These are phyloP conservation scores for Sonneratia caseolaris DNA, from an alignment of 345 rosid genomes.

Conservation along the genomic window DNA sequence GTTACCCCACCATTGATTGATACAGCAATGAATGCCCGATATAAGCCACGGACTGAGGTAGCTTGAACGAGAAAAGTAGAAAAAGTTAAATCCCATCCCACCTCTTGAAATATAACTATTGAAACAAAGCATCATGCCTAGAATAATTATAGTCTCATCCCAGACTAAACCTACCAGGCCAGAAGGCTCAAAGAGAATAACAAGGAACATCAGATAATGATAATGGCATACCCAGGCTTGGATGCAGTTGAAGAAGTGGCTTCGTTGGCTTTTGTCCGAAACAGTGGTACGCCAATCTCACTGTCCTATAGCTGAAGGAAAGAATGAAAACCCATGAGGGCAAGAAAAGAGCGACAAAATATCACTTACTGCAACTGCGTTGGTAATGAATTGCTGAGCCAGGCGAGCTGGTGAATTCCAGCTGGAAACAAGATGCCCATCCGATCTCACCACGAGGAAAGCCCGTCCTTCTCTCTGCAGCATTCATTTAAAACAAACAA, in stretches of 20 bases:
- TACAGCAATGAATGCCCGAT: background rate
- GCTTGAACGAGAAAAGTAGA: too few relatives aligned
- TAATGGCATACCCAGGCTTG: constrained; percentile 47
- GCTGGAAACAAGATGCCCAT: constrained; percentile 22
- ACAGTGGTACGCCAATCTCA: background rate
- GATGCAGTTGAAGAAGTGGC: constrained; percentile 44
- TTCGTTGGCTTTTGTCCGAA: constrained; percentile 48
- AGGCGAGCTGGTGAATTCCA: constrained; percentile 3
- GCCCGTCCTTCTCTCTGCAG: constrained; percentile 40
- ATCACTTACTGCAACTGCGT: constrained; percentile 63
- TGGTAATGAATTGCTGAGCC: constrained; percentile 40
- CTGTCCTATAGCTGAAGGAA: background rate
- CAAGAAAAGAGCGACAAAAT: background rate
- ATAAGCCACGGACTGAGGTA: background rate
- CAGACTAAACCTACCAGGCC: background rate
- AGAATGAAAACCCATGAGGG: background rate
- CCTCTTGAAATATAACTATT: background rate
- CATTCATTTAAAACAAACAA: constrained; percentile 1
- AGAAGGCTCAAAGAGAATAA: background rate
- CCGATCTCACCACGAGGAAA: constrained; percentile 51
- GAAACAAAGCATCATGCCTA: background rate
- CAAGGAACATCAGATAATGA: background rate
- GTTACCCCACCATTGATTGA: background rate
- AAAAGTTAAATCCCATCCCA: background rate
- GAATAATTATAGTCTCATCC: background rate